phyloP scores from a whole-genome alignment of 1,284 basidiomycete species.

The Cryptococcus sp. region DNA sequence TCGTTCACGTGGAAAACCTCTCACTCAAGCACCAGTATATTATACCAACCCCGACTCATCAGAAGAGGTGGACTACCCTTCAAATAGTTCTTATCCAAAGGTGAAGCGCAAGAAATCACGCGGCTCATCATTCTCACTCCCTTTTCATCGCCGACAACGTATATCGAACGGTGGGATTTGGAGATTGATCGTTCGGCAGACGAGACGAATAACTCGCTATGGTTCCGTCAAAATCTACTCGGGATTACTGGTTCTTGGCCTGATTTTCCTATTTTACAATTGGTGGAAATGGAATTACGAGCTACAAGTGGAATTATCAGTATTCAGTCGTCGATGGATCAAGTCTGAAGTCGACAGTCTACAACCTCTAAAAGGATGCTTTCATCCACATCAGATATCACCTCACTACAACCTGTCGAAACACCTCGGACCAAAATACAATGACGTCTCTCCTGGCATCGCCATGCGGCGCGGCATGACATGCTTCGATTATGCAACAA shows the following conservation, averaged over 20 bases:
- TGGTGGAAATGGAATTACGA: constrained; percentile 60
- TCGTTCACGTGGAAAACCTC: constrained; percentile 19
- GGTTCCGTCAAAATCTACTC: background rate
- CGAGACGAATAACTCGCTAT: background rate
- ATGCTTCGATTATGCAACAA: constrained; percentile 82
- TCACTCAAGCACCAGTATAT: background rate
- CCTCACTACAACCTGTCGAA: constrained; percentile 65
- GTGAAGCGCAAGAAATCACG: constrained; percentile 16
- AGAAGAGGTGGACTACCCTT: constrained; percentile 7
- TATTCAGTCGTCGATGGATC: constrained; percentile 72
- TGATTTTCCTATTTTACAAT: constrained; percentile 25
- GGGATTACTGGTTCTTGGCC: constrained; percentile 1
- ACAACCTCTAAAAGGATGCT: constrained; percentile 62
- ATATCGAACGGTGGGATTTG: constrained; percentile 4
- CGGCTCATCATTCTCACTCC: constrained; percentile 26
- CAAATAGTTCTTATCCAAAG: constrained; percentile 7
- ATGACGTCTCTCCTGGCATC: constrained; percentile 71
- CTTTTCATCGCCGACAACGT: constrained; percentile 24
- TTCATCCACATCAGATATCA: constrained; percentile 54
- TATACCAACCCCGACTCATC: constrained; percentile 5
- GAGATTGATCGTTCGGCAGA: background rate
- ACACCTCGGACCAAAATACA: constrained; percentile 58
- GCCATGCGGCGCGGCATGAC: constrained; percentile 70
- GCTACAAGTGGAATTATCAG: constrained; percentile 71
- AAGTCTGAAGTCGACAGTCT: constrained; percentile 56